Evolutionary conservation across 2,329 filamentous ascomycete genomes (phyloP), one percentile per base, ranked within the genome.

Genomic region (Emydomyces testavorans): DNA sequence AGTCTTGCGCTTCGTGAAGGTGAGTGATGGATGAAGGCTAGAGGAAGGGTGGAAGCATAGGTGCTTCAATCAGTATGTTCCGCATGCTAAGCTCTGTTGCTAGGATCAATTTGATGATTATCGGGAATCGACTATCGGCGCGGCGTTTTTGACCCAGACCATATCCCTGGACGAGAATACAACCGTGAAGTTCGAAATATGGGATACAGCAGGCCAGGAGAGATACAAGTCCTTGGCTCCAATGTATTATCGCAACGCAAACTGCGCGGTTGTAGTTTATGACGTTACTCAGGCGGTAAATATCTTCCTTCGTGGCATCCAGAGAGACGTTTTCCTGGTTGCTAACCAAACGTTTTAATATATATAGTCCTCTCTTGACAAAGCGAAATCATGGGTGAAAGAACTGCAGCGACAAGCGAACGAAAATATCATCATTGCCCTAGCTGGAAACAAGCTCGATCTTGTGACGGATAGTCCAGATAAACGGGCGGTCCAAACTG

Each of bases 191-290:
- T 98, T 98, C 64, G 92, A 98, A 71, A 98, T 98, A 65, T 98
- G 92, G 89, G 89, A 95, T 70, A 98, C 92, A 7, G 92, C 92
- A 54, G 92, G 92, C 54, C 92, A 98, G 72, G 92, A 98, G 71
- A 81, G 93, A 63, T 98, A 96, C 78, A 96, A 96, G 76, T 96
- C 92, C 10, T 76, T 98, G 57, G 92, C 92, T 28, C 92, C 92
- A 60, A 98, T 98, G 92, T 98, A 98, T 76, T 98, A 98, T 73
- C 77, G 93, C 60, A 98, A 98, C 67, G 93, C 93, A 59, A 96
- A 98, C 78, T 96, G 92, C 71, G 92, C 93, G 50, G 90, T 98
- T 26, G 90, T 98, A 41, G 92, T 98, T 57, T 98, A 98, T 70
- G 92, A 98, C 71, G 96, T 98, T 63, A 98, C 92, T 63, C 92